These are phyloP conservation scores for Cladophialophora chaetospira DNA, from an alignment of 2,329 filamentous ascomycete genomes.

Conservation along the genomic window DNA sequence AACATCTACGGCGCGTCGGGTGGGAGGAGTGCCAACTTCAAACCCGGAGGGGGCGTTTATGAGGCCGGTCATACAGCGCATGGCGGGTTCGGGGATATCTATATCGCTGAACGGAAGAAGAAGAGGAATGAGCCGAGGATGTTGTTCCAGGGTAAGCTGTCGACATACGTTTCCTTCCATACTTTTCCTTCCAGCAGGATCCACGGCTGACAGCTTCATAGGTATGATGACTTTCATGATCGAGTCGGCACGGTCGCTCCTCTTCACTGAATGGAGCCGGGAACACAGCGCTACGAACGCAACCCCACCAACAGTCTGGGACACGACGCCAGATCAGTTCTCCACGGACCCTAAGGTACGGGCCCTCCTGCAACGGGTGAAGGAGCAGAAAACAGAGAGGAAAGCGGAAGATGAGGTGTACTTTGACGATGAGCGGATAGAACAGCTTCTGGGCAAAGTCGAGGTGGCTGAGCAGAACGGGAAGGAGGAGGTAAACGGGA, in stretches of 20 bases:
- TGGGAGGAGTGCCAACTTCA: slow-evolving; percentile 11
- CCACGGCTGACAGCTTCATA: not conserved
- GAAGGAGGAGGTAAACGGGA: not conserved
- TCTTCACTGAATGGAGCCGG: slow-evolving; percentile 8
- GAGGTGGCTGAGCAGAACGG: not conserved
- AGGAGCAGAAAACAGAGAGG: slow-evolving; percentile 5
- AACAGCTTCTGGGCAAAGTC: slow-evolving; percentile 5
- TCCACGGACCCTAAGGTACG: slow-evolving; percentile 5
- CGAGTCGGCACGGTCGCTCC: slow-evolving; percentile 4
- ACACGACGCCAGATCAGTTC: slow-evolving; percentile 9
- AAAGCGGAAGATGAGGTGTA: slow-evolving; percentile 5
- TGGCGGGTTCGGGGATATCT: slow-evolving; percentile 8
- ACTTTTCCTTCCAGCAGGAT: not conserved
- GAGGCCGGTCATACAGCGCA: slow-evolving; percentile 13
- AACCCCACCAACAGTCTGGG: slow-evolving; percentile 3
- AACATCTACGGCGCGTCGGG: slow-evolving; percentile 25
- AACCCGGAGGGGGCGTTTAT: slow-evolving; percentile 13
- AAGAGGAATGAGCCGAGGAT: slow-evolving; percentile 6
- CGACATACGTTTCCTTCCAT: not conserved
- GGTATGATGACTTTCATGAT: slow-evolving; percentile 11
- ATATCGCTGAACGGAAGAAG: slow-evolving; percentile 2
- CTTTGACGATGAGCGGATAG: not conserved
- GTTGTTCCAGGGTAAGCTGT: slow-evolving; percentile 3
- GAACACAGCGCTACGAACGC: not conserved
- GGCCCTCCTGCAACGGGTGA: slow-evolving; percentile 6